Evolutionary conservation across 805 yeast species (phyloP).

Genomic region (Pichia membranifaciens): DNA sequence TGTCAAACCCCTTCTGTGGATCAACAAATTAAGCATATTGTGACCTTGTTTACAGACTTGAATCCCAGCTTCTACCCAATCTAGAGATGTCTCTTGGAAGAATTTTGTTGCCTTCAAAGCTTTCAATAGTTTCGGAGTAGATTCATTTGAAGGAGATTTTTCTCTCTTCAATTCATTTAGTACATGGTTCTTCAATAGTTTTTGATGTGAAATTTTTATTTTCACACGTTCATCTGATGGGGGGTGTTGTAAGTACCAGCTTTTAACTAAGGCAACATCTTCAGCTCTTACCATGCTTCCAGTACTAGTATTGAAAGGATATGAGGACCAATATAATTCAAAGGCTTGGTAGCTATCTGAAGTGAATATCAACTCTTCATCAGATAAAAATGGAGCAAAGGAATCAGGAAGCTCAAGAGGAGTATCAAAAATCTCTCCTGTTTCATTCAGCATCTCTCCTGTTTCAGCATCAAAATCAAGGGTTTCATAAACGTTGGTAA

Average conservation of each 20-base stretch:
- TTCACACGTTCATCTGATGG: conserved; percentile 58
- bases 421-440: conserved; percentile 21
- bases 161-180: conserved; percentile 58
- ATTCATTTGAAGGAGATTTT: conserved; percentile 35
- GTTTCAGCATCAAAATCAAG: conserved; percentile 21
- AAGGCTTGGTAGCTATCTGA: conserved; percentile 53
- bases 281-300: conserved; percentile 77
- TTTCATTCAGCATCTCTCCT: conserved; percentile 30
- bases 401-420: conserved; percentile 32
- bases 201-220: conserved; percentile 83
- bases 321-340: conserved; percentile 72
- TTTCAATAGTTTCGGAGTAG: conserved; percentile 55
- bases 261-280: conserved; percentile 79
- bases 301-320: conserved; percentile 72
- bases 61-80: conserved; percentile 98
- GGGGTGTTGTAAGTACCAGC: conserved; percentile 72
- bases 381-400: conserved; percentile 49
- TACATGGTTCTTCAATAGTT: conserved; percentile 71
- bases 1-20: conserved; percentile 86
- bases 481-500: conserved; percentile 16
- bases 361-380: conserved; percentile 36
- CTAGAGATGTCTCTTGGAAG: conserved; percentile 86
- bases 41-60: conserved; percentile 92
- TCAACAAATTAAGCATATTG: conserved; percentile 83
- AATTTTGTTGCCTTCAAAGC: conserved; percentile 73